Evolutionary conservation across 305 asterid genomes (phyloP), one percentile per base, ranked within the genome.

Genomic region (Plantago lanceolata): DNA sequence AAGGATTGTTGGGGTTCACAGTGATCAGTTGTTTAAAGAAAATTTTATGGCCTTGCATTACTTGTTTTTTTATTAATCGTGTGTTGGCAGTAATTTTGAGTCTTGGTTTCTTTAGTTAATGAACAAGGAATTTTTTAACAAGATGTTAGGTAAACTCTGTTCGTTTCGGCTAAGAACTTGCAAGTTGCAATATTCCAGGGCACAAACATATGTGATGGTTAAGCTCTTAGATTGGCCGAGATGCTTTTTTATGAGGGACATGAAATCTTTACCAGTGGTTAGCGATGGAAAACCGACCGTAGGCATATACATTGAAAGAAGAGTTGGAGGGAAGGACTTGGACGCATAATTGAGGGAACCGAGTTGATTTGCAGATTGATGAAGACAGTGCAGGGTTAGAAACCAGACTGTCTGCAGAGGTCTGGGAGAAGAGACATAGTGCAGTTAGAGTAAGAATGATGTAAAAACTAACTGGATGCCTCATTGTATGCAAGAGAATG

Each of bases 131-230:
- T n/a, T n/a, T n/a, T n/a, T n/a, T n/a, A 66, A 1, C 85, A 66
- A 19, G 15, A 51, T 0, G 68, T 12, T 7, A 90, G 74, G 47
- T 81, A 69, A 67, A 86, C 95, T 4, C 78, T 55, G 80, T 80
- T 88, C 54, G 69, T 80, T 40, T 75, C 81, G 0, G 94, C 89
- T 33, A 90, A 61, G 26, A 68, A 73, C 16, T 55, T 61, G 81
- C 97, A 68, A 73, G 13, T 55, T 61, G 81, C 97, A 90, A 33
- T 88, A 95, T 50, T 84, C 70, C 6, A 90, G 85, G 0, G 96
- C 94, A 0, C 84, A 71, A 6, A 79, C 18, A 0, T 87, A 86
- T 0, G 84, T 17, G 59, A 53, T 19, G 50, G 91, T 78, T 28
- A 86, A 67, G 13, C 19, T 1, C 5, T 72, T 69, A 8, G 85